Conservation (phyloP, 768 basidiomycete species). For the Auriscalpium microsporum region DNA sequence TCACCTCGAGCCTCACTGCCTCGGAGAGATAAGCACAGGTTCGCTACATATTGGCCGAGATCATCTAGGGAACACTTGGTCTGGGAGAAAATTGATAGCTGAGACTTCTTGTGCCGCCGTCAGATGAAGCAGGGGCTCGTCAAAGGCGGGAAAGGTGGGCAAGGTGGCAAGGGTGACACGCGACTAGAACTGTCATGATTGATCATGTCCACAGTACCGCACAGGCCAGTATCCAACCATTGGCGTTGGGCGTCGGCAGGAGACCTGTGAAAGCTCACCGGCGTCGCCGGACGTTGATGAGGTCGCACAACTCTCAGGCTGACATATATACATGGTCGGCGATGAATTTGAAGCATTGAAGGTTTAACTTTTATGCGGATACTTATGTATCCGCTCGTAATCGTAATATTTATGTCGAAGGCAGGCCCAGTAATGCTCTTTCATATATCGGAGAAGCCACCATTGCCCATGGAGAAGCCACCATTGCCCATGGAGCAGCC, state of each 20-base stretch:
- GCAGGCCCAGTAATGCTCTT: too few relatives aligned
- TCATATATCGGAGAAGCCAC: too few relatives aligned
- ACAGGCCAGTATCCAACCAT: slow-evolving; percentile 68
- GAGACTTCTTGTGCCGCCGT: slow-evolving; percentile 20
- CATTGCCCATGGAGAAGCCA: too few relatives aligned
- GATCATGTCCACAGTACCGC: slow-evolving; percentile 42
- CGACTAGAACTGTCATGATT: neutral
- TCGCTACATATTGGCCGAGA: slow-evolving; percentile 90
- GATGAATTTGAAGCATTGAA: neutral
- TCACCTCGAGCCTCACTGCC: neutral
- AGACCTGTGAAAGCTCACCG: slow-evolving; percentile 60
- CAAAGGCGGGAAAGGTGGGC: too few relatives aligned
- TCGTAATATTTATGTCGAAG: too few relatives aligned
- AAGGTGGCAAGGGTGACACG: too few relatives aligned
- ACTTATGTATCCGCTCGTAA: too few relatives aligned
- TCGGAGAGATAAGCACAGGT: slow-evolving; percentile 41
- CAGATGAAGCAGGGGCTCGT: too few relatives aligned
- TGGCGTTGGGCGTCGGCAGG: slow-evolving; percentile 53
- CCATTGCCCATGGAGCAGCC: too few relatives aligned
- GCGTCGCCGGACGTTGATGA: slow-evolving; percentile 42
- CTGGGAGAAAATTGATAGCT: slow-evolving; percentile 77
- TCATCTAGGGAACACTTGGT: slow-evolving; percentile 94
- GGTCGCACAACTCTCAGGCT: neutral
- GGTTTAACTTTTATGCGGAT: neutral
- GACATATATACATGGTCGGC: neutral